Evolutionary conservation across 208 protist species (phyloP).

Genomic region (Balamuthia mandrillaris): DNA sequence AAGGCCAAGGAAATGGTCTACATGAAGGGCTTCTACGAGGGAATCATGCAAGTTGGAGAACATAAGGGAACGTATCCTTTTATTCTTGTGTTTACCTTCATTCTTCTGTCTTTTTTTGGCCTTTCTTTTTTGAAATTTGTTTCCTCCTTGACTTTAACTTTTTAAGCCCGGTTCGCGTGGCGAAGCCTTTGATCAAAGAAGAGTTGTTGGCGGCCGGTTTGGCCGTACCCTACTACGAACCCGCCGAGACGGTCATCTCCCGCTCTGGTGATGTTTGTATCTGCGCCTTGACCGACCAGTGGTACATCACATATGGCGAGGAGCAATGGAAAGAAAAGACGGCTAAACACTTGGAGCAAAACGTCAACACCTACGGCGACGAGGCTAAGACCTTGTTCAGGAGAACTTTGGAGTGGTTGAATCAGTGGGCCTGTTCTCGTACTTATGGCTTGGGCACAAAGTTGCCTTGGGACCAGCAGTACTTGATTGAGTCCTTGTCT

Average conservation of each 20-base stretch:
- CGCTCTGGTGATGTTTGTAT: conserved; percentile 99
- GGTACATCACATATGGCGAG: conserved; percentile 99
- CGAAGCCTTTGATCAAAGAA: conserved; percentile 85
- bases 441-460: conserved; percentile 98
- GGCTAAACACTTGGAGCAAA: conserved; percentile 77
- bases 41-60: conserved; percentile 79
- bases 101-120: neutral
- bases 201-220: conserved; percentile 77
- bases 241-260: conserved; percentile 91
- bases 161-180: conserved; percentile 84
- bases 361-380: conserved; percentile 87
- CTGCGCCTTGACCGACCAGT: conserved; percentile 97
- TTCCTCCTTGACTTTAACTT: neutral
- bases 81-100: conserved; percentile 38
- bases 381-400: conserved; percentile 88
- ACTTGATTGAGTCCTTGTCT: conserved; percentile 99
- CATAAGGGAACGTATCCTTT: conserved; percentile 48
- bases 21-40: conserved; percentile 96
- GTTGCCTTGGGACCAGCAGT: conserved; percentile 90
- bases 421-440: conserved; percentile 98
- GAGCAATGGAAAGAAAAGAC: conserved; percentile 85
- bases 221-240: conserved; percentile 93
- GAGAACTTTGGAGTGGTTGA: conserved; percentile 92
- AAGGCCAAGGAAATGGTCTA: conserved; percentile 96
- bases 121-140: neutral